Evolutionary conservation across 1,284 basidiomycete genomes (phyloP).

Genomic region (Porogramme epimiltina): DNA sequence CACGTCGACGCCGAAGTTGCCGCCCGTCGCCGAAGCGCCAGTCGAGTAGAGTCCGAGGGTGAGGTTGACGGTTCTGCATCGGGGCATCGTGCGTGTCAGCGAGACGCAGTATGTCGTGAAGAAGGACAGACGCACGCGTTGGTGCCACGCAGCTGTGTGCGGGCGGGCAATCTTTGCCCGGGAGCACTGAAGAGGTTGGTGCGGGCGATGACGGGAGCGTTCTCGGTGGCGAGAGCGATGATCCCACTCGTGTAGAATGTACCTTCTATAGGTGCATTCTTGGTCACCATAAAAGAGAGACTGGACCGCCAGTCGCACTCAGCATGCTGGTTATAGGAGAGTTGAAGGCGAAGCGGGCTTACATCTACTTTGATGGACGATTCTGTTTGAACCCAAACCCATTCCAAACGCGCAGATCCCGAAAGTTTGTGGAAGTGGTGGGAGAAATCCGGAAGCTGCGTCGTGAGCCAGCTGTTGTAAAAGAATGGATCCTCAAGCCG

Average conservation of each 20-base stretch:
- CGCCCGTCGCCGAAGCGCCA: conserved; percentile 27
- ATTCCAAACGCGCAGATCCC: conserved; percentile 18
- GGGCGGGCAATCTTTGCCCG: too few relatives aligned
- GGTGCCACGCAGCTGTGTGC: too few relatives aligned
- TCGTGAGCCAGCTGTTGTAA: conserved; percentile 22
- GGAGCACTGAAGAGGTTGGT: background rate
- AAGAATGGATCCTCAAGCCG: background rate
- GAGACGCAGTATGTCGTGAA: conserved; percentile 42
- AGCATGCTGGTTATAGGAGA: too few relatives aligned
- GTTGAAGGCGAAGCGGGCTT: conserved; percentile 15
- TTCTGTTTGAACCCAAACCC: conserved; percentile 8
- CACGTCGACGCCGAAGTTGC: conserved; percentile 32
- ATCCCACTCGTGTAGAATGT: background rate
- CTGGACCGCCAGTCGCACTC: too few relatives aligned
- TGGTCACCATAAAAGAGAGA: too few relatives aligned
- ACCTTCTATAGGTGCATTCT: background rate
- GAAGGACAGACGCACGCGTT: conserved; percentile 28
- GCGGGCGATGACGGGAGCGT: conserved; percentile 2
- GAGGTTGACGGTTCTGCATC: conserved; percentile 19
- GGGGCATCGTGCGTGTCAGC: conserved; percentile 25
- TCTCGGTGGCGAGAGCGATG: background rate
- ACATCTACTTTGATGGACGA: conserved; percentile 13
- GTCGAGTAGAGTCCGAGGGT: conserved; percentile 31
- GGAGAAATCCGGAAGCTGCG: conserved; percentile 24
- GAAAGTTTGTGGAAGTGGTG: conserved; percentile 24